Percentiles rank a stretch among this genome's conserved stretches.
Conservation (phyloP, 306 rosid species). For the Albizia julibrissin region DNA sequence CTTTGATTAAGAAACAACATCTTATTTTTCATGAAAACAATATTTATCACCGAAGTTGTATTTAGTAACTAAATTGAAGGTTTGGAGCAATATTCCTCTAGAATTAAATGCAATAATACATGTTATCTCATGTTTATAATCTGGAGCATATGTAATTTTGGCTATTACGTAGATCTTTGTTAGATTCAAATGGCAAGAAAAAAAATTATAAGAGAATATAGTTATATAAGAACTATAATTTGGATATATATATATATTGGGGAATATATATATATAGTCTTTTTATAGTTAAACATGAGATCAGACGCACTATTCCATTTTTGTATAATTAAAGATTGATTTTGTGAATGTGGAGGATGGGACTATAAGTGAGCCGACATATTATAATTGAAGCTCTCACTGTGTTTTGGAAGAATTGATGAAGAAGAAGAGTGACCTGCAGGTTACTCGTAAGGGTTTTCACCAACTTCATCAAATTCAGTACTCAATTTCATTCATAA, state of each 20-base stretch:
- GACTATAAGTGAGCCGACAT: neutral
- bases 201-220: neutral
- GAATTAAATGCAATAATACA: neutral
- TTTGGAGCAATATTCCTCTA: neutral
- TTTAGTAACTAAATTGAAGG: neutral
- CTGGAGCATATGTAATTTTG: neutral
- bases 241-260: too few species aligned
- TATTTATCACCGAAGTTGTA: neutral
- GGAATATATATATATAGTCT: too few species aligned
- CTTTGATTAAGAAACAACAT: neutral
- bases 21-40: neutral
- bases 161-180: neutral
- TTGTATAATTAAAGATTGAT: too few species aligned
- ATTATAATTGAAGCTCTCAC: neutral
- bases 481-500: slow-evolving; percentile 1
- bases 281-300: neutral
- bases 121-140: neutral
- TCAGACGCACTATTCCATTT: neutral
- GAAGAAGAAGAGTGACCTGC: slow-evolving; percentile 13
- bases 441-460: neutral
- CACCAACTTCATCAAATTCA: slow-evolving; percentile 5
- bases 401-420: neutral
- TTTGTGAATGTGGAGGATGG: neutral
- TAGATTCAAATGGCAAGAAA: neutral
- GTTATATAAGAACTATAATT: neutral